phyloP scores from a whole-genome alignment of 768 basidiomycete genomes.

The Leccinum imitatum region DNA sequence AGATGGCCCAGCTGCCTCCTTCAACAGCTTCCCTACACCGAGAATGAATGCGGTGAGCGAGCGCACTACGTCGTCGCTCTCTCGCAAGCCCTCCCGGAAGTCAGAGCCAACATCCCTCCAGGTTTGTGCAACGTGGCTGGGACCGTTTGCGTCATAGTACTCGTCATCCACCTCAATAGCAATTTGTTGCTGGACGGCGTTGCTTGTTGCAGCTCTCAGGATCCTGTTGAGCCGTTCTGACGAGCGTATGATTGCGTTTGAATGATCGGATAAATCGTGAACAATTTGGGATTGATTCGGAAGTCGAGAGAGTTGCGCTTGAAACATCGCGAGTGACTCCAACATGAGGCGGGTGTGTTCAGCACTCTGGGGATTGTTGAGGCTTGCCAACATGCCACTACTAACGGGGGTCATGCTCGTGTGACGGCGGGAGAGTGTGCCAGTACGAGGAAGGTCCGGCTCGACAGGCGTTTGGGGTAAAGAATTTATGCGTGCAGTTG shows the following conservation, averaged over 20 bases:
- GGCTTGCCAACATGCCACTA: slow-evolving; percentile 12
- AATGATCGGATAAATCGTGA: slow-evolving; percentile 57
- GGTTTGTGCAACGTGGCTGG: slow-evolving; percentile 48
- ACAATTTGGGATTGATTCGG: slow-evolving; percentile 44
- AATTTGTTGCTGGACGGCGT: slow-evolving; percentile 72
- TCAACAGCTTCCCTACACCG: slow-evolving; percentile 68
- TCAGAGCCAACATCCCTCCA: slow-evolving; percentile 73
- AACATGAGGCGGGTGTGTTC: slow-evolving; percentile 73
- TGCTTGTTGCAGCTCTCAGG: slow-evolving; percentile 52
- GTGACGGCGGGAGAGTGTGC: slow-evolving; percentile 12
- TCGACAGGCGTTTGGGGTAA: slow-evolving; percentile 21
- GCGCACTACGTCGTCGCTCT: slow-evolving; percentile 78
- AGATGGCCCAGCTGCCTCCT: slow-evolving; percentile 45
- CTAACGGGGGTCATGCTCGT: slow-evolving; percentile 19
- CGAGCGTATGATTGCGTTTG: slow-evolving; percentile 60
- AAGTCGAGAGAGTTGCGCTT: slow-evolving; percentile 59
- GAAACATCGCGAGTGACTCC: slow-evolving; percentile 70
- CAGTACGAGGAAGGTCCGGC: slow-evolving; percentile 13
- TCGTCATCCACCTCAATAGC: slow-evolving; percentile 68
- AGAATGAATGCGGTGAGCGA: slow-evolving; percentile 74
- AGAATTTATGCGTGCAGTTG: slow-evolving; percentile 8
- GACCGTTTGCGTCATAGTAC: slow-evolving; percentile 20
- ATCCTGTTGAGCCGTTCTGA: slow-evolving; percentile 68
- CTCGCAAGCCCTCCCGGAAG: slow-evolving; percentile 66
- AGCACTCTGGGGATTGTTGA: slow-evolving; percentile 27